Conservation (phyloP, 495 filamentous ascomycete genomes). For the Penicillium tannophilum region DNA sequence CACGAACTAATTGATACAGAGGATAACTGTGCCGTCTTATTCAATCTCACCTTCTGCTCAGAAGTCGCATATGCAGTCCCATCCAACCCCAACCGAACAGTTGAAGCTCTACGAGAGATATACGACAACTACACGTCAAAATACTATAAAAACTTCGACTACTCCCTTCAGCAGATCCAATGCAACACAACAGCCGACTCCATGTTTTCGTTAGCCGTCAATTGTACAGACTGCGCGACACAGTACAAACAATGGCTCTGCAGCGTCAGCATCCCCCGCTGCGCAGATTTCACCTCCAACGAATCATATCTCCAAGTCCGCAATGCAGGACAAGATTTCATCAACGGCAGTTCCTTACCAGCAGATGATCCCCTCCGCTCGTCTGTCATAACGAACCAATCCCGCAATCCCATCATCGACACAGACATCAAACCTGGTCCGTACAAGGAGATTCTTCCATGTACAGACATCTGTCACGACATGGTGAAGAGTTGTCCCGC, state of each 20-base stretch:
- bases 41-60: slow-evolving; percentile 80
- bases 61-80: slow-evolving; percentile 91
- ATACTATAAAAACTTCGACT: slow-evolving; percentile 74
- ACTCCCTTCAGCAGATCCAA: slow-evolving; percentile 78
- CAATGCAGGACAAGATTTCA: slow-evolving; percentile 66
- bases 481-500: slow-evolving; percentile 84
- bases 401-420: slow-evolving; percentile 75
- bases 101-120: slow-evolving; percentile 54
- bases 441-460: slow-evolving; percentile 91
- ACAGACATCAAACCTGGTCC: slow-evolving; percentile 72
- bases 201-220: slow-evolving; percentile 77
- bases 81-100: slow-evolving; percentile 58
- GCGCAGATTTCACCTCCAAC: slow-evolving; percentile 71
- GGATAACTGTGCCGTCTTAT: slow-evolving; percentile 80
- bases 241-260: slow-evolving; percentile 96
- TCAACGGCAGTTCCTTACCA: slow-evolving; percentile 61
- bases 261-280: slow-evolving; percentile 87
- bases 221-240: slow-evolving; percentile 70
- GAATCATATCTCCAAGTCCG: slow-evolving; percentile 63
- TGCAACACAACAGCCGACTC: slow-evolving; percentile 72
- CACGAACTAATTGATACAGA: slow-evolving; percentile 37
- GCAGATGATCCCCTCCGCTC: slow-evolving; percentile 36
- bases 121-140: slow-evolving; percentile 67
- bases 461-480: slow-evolving; percentile 78
- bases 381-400: slow-evolving; percentile 43